A percentile compares a stretch with the other conserved stretches of the same genome.
Conservation (phyloP, 164 flowering plant genomes). For the Protea cynaroides region DNA sequence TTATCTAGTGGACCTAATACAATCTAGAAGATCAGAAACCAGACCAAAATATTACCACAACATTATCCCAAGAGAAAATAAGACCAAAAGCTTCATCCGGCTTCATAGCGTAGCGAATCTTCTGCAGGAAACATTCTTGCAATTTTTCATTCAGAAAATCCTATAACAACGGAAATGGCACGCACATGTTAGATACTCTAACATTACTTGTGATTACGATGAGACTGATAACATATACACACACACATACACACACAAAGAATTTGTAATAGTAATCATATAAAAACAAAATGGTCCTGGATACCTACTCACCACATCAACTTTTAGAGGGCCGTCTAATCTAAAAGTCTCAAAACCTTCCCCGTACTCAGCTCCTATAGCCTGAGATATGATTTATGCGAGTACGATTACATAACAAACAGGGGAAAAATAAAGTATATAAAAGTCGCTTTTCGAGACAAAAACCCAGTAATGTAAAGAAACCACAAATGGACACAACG, state of each 20-base stretch:
- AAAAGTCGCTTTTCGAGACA: not conserved
- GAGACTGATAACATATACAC: not conserved
- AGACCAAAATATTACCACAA: slow-evolving; percentile 53
- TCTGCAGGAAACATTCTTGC: slow-evolving; percentile 78
- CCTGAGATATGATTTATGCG: slow-evolving; percentile 29
- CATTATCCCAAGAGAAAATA: slow-evolving; percentile 97
- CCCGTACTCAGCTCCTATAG: slow-evolving; percentile 98
- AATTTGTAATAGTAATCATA: not conserved
- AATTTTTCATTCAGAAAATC: slow-evolving; percentile 82
- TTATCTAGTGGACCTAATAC: not conserved
- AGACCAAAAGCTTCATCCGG: slow-evolving; percentile 99
- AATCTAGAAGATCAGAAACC: not conserved
- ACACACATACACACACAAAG: no score
- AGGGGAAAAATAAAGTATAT: not conserved
- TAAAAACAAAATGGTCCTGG: not conserved
- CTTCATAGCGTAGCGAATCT: slow-evolving; percentile 93
- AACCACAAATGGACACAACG: not conserved
- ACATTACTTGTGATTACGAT: not conserved
- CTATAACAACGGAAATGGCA: slow-evolving; percentile 24
- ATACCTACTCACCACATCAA: slow-evolving; percentile 75
- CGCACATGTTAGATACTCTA: not conserved
- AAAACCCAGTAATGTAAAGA: not conserved
- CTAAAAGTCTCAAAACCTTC: slow-evolving; percentile 98
- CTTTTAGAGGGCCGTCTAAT: slow-evolving; percentile 67
- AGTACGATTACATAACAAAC: not conserved